Evolutionary conservation across 2,329 filamentous ascomycete species (phyloP).

Genomic region (Sporothrix schenckii): DNA sequence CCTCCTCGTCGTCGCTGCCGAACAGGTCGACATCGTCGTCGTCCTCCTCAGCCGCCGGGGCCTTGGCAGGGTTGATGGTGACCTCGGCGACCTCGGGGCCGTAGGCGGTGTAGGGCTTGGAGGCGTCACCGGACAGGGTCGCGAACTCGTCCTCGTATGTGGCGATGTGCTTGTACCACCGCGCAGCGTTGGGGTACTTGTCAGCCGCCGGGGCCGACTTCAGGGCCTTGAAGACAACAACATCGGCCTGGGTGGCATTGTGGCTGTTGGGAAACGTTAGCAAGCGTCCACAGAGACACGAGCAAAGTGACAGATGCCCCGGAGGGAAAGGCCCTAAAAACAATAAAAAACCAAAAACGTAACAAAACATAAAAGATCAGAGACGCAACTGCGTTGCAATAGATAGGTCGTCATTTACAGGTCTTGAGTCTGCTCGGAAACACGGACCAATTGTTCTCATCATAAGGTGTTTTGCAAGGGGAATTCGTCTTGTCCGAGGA

Average conservation of each 20-base stretch:
- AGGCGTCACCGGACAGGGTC: slow-evolving; percentile 85
- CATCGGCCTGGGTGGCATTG: slow-evolving; percentile 89
- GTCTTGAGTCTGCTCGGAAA: slow-evolving; percentile 85
- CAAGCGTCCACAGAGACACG: too few relatives aligned
- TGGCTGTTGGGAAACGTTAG: slow-evolving; percentile 44
- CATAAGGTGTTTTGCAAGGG: slow-evolving; percentile 46
- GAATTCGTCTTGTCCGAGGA: slow-evolving; percentile 27
- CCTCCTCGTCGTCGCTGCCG: slow-evolving; percentile 90
- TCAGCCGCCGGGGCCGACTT: slow-evolving; percentile 71
- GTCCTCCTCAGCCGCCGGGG: slow-evolving; percentile 69
- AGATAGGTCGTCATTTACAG: slow-evolving; percentile 70
- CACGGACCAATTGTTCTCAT: slow-evolving; percentile 87
- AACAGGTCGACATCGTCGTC: slow-evolving; percentile 93
- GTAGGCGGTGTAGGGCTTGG: slow-evolving; percentile 86
- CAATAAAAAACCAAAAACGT: slow-evolving; percentile 2
- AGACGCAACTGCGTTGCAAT: slow-evolving; percentile 64
- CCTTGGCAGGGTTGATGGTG: slow-evolving; percentile 83
- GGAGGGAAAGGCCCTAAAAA: neutral
- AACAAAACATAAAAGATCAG: slow-evolving; percentile 53
- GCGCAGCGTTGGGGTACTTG: slow-evolving; percentile 91
- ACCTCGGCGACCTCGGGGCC: slow-evolving; percentile 80
- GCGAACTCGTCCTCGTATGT: slow-evolving; percentile 92
- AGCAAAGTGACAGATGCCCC: neutral
- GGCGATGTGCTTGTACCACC: slow-evolving; percentile 99
- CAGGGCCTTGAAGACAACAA: slow-evolving; percentile 90